Evolutionary conservation across 2,329 filamentous ascomycete genomes (phyloP).

Genomic region (Graphilbum sp.): DNA sequence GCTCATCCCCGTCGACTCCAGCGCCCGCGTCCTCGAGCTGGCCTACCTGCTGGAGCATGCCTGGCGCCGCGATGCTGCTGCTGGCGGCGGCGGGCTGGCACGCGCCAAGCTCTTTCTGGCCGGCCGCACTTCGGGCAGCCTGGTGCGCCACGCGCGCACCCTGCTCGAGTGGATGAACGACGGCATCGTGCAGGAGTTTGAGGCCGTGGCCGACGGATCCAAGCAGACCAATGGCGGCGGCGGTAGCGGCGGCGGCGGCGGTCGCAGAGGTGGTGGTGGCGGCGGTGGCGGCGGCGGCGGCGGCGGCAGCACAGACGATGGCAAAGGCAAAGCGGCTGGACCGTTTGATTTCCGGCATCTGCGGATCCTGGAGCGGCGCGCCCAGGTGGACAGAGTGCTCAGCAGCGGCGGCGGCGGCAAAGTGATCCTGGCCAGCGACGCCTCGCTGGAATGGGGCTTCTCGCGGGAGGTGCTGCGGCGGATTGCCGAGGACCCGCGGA

Average conservation of each 20-base stretch:
- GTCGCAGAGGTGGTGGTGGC: no score
- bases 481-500: slow-evolving; percentile 61
- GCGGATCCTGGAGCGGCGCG: slow-evolving; percentile 65
- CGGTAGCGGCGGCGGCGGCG: slow-evolving; percentile 30
- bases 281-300: slow-evolving; percentile 34
- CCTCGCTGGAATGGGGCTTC: slow-evolving; percentile 87
- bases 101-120: slow-evolving; percentile 60
- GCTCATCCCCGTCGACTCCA: slow-evolving; percentile 86
- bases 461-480: slow-evolving; percentile 63
- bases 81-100: slow-evolving; percentile 29
- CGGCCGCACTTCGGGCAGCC: slow-evolving; percentile 71
- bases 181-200: slow-evolving; percentile 80
- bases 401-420: slow-evolving; percentile 32
- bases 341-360: slow-evolving; percentile 87
- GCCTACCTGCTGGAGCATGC: slow-evolving; percentile 86
- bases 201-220: slow-evolving; percentile 42
- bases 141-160: slow-evolving; percentile 78
- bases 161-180: slow-evolving; percentile 99
- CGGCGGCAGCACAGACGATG: slow-evolving; percentile 17
- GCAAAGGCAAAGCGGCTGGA: slow-evolving; percentile 39
- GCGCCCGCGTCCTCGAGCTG: slow-evolving; percentile 81
- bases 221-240: slow-evolving; percentile 28
- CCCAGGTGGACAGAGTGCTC: slow-evolving; percentile 58
- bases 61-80: slow-evolving; percentile 53
- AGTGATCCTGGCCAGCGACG: slow-evolving; percentile 83